Percentiles rank a stretch among this genome's conserved stretches.
These are phyloP conservation scores for Eucalyptus virginea DNA, from an alignment of 345 rosid genomes.

Conservation along the genomic window DNA sequence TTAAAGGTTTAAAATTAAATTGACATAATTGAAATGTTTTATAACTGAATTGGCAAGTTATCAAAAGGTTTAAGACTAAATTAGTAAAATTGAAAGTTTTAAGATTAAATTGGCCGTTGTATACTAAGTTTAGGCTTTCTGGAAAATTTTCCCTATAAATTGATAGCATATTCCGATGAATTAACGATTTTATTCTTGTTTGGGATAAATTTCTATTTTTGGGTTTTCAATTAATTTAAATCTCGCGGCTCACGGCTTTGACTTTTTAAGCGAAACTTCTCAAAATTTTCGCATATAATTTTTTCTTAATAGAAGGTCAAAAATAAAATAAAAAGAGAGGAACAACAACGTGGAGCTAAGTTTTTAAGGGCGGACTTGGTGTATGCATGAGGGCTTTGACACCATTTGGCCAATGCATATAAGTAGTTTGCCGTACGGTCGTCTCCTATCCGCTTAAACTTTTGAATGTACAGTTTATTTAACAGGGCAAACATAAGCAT, in stretches of 20 bases:
- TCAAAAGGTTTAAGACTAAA: too few relatives aligned
- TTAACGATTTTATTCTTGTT: not conserved
- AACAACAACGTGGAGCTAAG: not conserved
- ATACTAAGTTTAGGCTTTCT: too few relatives aligned
- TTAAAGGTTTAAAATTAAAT: too few relatives aligned
- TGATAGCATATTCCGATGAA: not conserved
- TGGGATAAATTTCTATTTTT: not conserved
- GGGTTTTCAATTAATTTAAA: not conserved
- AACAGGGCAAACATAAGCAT: not conserved
- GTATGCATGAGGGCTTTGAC: not conserved
- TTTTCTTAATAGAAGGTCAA: not conserved
- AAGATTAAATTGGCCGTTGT: too few relatives aligned
- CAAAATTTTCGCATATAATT: not conserved
- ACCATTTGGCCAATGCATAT: not conserved
- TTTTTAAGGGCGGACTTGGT: not conserved
- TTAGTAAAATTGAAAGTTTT: too few relatives aligned
- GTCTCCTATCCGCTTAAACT: not conserved
- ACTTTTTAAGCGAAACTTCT: not conserved
- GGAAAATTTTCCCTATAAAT: too few relatives aligned
- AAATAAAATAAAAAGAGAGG: not conserved
- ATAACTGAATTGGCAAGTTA: rapidly evolving
- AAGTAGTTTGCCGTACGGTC: not conserved
- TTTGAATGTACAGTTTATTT: not conserved
- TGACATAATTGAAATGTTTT: too few relatives aligned
- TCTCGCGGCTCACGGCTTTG: not conserved